Percentiles rank a stretch among this genome's conserved stretches.
These are phyloP conservation scores for Aureococcus anophagefferens DNA, from an alignment of 108 stramenopile species.

Conservation along the genomic window DNA sequence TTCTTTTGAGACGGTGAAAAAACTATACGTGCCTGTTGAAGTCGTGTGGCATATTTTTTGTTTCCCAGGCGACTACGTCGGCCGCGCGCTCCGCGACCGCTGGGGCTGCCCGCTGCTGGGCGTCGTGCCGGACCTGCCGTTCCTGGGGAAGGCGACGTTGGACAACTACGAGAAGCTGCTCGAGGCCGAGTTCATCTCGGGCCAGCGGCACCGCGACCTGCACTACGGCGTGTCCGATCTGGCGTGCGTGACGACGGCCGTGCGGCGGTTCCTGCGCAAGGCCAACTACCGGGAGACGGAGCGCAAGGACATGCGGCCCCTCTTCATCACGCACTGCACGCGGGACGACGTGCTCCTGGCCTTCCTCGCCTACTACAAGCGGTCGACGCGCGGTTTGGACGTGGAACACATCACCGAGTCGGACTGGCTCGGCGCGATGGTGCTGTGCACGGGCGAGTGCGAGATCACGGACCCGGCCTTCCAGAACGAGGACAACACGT, in stretches of 20 bases:
- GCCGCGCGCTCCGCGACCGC: conserved; percentile 36
- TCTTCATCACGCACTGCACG: conserved; percentile 84
- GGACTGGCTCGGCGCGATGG: conserved; percentile 31
- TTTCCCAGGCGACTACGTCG: conserved; percentile 29
- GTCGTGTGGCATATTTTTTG: background rate
- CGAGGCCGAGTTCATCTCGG: conserved; percentile 54
- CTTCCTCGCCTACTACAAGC: conserved; percentile 72
- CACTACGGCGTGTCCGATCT: conserved; percentile 73
- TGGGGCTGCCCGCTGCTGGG: conserved; percentile 88
- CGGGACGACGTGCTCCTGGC: conserved; percentile 81
- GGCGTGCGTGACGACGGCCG: conserved; percentile 73
- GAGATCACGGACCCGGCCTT: conserved; percentile 3
- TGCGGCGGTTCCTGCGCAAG: conserved; percentile 75
- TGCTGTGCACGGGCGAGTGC: conserved; percentile 64
- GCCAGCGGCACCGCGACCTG: conserved; percentile 56
- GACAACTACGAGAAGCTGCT: conserved; percentile 79
- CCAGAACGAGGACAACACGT: conserved; percentile 4
- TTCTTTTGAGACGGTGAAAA: conserved; percentile 53
- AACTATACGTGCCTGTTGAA: background rate
- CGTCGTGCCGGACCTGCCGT: conserved; percentile 78
- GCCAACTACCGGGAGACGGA: conserved; percentile 24
- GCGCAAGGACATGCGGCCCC: conserved; percentile 55
- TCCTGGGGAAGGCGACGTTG: conserved; percentile 75
- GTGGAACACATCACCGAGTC: conserved; percentile 55
- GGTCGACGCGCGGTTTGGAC: conserved; percentile 30